These are phyloP conservation scores for Backusella westeae DNA, from an alignment of 192 early-diverging fungal species.

Conservation along the genomic window DNA sequence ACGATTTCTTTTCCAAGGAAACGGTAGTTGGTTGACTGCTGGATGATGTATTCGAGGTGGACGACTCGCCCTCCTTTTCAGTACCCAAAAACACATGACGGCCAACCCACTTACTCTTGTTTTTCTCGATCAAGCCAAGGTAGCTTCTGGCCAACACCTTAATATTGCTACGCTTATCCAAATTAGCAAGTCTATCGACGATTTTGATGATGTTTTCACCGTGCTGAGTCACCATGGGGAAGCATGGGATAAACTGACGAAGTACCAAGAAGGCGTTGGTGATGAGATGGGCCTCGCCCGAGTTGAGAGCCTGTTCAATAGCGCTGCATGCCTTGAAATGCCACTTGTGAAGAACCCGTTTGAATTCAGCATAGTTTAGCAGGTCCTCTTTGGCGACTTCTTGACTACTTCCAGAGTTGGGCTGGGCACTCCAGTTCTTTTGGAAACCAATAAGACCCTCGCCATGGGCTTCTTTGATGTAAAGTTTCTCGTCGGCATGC, in stretches of 20 bases:
- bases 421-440: constrained; percentile 54
- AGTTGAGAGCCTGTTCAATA: constrained; percentile 46
- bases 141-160: constrained; percentile 62
- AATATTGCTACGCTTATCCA: constrained; percentile 67
- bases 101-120: constrained; percentile 21
- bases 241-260: constrained; percentile 56
- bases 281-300: constrained; percentile 67
- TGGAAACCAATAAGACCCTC: constrained; percentile 66
- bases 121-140: constrained; percentile 33
- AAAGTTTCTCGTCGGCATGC: constrained; percentile 51
- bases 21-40: background rate
- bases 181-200: constrained; percentile 45
- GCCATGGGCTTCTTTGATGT: constrained; percentile 53
- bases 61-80: constrained; percentile 1
- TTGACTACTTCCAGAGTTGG: background rate
- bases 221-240: constrained; percentile 57
- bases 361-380: constrained; percentile 59
- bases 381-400: constrained; percentile 41
- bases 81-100: constrained; percentile 25
- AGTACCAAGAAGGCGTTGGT: constrained; percentile 76
- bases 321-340: constrained; percentile 48
- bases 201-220: constrained; percentile 48
- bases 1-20: background rate
- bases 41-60: background rate
- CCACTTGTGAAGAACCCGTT: constrained; percentile 69